A percentile compares a stretch with the other conserved stretches of the same genome.
phyloP scores from a whole-genome alignment of 805 yeast genomes.

The Metschnikowia gruessii region DNA sequence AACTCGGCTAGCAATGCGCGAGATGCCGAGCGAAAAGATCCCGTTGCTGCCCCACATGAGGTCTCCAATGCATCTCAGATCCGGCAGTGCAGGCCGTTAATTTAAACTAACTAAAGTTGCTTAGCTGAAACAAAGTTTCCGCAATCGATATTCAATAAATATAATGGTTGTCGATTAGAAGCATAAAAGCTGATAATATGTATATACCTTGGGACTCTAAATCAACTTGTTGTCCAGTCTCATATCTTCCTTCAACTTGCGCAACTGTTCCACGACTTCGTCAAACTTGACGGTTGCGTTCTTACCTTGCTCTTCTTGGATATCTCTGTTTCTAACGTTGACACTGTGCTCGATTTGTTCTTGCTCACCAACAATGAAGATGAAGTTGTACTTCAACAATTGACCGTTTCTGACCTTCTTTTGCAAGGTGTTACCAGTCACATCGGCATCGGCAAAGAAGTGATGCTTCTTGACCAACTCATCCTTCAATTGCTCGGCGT shows the following conservation, averaged over 20 bases:
- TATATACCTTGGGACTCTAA: conserved; percentile 7
- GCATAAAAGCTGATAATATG: neutral
- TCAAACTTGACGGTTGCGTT: conserved; percentile 75
- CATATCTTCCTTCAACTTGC: conserved; percentile 64
- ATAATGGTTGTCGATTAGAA: neutral
- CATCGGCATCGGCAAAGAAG: conserved; percentile 89
- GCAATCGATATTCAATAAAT: too few relatives aligned
- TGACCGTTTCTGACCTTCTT: conserved; percentile 98
- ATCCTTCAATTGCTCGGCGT: conserved; percentile 80
- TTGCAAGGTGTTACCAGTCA: conserved; percentile 92
- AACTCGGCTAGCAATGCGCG: neutral
- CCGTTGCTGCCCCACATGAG: neutral
- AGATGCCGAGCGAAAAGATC: neutral
- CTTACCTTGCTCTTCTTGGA: conserved; percentile 89
- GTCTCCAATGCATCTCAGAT: too few relatives aligned
- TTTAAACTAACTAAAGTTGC: too few relatives aligned
- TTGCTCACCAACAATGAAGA: conserved; percentile 95
- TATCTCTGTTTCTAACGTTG: conserved; percentile 95
- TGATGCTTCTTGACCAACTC: conserved; percentile 61
- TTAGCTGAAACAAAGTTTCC: too few relatives aligned
- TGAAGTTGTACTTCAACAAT: conserved; percentile 89
- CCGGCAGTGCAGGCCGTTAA: too few relatives aligned
- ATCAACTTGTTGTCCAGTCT: conserved; percentile 60
- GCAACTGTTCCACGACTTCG: conserved; percentile 67
- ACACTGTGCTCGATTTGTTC: conserved; percentile 79